Base-by-base conservation (phyloP, 1,139 yeast species). In the Debaryomycetaceae sp. region DNA sequence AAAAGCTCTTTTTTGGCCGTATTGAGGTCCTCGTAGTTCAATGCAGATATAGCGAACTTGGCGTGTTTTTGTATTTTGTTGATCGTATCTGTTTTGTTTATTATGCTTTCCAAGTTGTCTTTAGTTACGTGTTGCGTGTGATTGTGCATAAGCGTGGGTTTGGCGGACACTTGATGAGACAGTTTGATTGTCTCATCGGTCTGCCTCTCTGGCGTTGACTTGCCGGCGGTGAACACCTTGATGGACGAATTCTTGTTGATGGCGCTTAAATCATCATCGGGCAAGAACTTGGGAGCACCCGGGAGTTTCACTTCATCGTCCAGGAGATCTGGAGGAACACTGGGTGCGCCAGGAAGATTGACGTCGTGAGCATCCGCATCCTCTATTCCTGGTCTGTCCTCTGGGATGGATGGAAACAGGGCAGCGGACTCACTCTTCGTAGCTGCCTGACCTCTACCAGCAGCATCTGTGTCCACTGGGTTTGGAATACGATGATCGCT, bases 31-130 rank as follows among this genome's bases (percentile, higher is more conserved):
- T 93, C 98, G 62, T 90, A 93, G 60, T 90, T 91, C 54, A 93
- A 75, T 0, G 99, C 99, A 41, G 96, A 87, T 7, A 91, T 85
- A 4, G 97, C 98, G 63, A 84, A 93, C 62, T 85, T 87, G 42
- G 97, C 93, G 53, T 82, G 87, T 58, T 87, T 89, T 59, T 91
- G 97, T 0, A 90, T 87, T 52, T 75, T 70, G n/a, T 78, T 53
- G 22, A 86, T 81, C 35, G 76, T 70, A 47, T 86, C 89, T 17
- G 85, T 78, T 38, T 77, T 75, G 49, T 77, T 76, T 48, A 87
- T 61, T 38, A 86, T 77, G 35, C 67, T 60, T 36, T 66, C 65
- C 24, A 85, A 75, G 39, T 77, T 75, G 24, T 67, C 75, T 47
- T 69, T 69, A 7, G 80, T 65, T 36, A 68, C 57, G 13, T 20